phyloP scores from a whole-genome alignment of 2,329 filamentous ascomycete genomes.

The Trichoderma atrobrunneum region DNA sequence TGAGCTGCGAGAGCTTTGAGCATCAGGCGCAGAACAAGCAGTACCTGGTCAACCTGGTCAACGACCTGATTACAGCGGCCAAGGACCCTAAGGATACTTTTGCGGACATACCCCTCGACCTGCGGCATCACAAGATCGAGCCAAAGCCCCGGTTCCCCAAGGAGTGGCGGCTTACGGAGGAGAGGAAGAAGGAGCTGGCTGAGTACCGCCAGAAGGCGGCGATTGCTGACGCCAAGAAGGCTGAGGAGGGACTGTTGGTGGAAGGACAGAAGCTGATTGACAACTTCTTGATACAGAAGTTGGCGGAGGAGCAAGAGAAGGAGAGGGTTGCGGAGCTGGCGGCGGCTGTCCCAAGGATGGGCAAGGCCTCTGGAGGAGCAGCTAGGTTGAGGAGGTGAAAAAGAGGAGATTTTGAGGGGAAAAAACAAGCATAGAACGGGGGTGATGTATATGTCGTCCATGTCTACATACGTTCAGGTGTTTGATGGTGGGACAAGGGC shows the following conservation, averaged over 20 bases:
- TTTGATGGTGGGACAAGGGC: constrained; percentile 15
- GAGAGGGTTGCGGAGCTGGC: constrained; percentile 34
- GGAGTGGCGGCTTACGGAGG: constrained; percentile 75
- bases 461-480: neutral
- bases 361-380: constrained; percentile 17
- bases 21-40: constrained; percentile 95
- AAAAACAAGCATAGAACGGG: neutral
- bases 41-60: constrained; percentile 78
- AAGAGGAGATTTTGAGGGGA: neutral
- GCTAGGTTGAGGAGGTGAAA: constrained; percentile 28
- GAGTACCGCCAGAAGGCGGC: constrained; percentile 52
- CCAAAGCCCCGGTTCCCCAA: constrained; percentile 69
- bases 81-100: constrained; percentile 79
- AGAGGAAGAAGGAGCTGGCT: constrained; percentile 65
- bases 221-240: constrained; percentile 53
- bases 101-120: constrained; percentile 84
- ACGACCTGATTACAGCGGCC: constrained; percentile 70
- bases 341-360: constrained; percentile 24
- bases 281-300: constrained; percentile 32
- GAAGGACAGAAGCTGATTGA: constrained; percentile 53
- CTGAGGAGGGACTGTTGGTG: constrained; percentile 55
- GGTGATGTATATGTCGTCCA: constrained; percentile 25
- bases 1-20: constrained; percentile 85
- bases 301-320: constrained; percentile 35
- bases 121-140: constrained; percentile 77